Evolutionary conservation across 768 basidiomycete genomes (phyloP), one percentile per base, ranked within the genome.

Genomic region (Kwoniella dendrophila): DNA sequence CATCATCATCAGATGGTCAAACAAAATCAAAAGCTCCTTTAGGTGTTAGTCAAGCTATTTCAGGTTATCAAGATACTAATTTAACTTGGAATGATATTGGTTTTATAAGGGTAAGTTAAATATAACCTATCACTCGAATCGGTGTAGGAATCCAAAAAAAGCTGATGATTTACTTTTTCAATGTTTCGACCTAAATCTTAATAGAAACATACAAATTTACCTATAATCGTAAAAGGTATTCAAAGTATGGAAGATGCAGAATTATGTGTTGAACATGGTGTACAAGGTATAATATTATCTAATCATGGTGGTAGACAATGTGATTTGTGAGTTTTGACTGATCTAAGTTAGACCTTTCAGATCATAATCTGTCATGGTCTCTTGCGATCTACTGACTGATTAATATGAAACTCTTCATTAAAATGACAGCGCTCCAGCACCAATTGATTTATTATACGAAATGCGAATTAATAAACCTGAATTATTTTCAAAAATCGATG

Each of bases 281-380:
- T 90, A 18, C 87, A 93, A 59, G 94, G 89, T 7, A 90, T 98
- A 61, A 82, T 95, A 55, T 79, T 98, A 14, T 93, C 90, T 0
- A 98, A 97, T 66, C 94, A 98, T 69, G 94, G 94, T 57, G 94
- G 90, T 32, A 77, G 84, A 45, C 78, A 71, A 58, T 71, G 71
- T 58, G 71, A 76, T 55, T 82, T 79, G 82, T 82, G 53, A 68
- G 81, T 69, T 20, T 8, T n/a, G 8, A n/a, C 55, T n/a, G 1
- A 24, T 49, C 30, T 24, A 11, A 14, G 12, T 20, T 11, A 14
- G 16, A 36, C 16, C 34, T 36, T 36, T 36, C 34, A 8, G 7
- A 36, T 36, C 34, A 36, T 53, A 22, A 8, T 16, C 34, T 36
- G 7, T 36, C 16, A 8, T 36, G 8, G 7, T 38, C 36, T 38